Percentiles rank a stretch among this genome's conserved stretches.
Conservation (phyloP, 257 asterid species). For the Solanum habrochaites region DNA sequence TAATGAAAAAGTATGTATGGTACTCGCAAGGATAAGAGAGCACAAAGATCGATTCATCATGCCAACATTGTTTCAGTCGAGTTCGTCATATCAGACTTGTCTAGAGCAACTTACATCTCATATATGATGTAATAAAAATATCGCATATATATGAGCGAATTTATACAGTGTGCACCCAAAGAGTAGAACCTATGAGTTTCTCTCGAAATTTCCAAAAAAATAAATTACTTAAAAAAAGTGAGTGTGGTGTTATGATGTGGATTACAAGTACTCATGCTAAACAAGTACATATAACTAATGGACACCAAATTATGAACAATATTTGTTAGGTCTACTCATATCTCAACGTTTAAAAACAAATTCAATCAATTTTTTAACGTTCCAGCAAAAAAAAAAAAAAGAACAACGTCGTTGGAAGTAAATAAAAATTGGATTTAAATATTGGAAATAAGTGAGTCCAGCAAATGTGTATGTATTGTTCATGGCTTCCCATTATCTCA, state of each 20-base stretch:
- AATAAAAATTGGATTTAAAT: neutral
- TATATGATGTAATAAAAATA: neutral
- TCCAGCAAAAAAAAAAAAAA: neutral
- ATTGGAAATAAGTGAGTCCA: neutral
- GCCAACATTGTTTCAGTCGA: neutral
- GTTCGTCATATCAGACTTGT: rapidly evolving
- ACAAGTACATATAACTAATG: neutral
- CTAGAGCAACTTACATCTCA: neutral
- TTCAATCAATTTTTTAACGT: neutral
- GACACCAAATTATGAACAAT: neutral
- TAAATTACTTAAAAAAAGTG: neutral
- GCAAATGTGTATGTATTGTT: neutral
- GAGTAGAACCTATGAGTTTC: neutral
- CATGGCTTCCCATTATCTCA: neutral
- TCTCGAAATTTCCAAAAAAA: neutral
- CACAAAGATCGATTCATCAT: neutral
- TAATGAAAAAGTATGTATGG: neutral
- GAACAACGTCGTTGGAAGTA: neutral
- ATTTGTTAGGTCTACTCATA: neutral
- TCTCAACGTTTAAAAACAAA: neutral
- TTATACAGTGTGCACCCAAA: neutral
- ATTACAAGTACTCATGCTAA: neutral
- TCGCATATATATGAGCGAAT: neutral
- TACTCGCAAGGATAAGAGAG: neutral
- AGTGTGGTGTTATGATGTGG: neutral